Evolutionary conservation across 78 protist genomes (phyloP).

Genomic region (Dictyostelium capitatum): DNA sequence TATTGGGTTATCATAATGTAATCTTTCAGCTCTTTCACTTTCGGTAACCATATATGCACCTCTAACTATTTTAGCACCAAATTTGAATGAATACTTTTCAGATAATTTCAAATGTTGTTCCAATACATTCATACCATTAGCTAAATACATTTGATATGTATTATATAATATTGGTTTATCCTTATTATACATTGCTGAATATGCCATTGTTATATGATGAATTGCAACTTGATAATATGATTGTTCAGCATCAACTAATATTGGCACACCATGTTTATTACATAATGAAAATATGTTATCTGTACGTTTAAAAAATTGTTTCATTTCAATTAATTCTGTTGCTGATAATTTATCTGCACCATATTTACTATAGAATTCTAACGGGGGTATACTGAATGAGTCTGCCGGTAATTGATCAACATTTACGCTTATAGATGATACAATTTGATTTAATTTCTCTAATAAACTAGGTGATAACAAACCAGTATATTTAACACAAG

Average conservation of each 20-base stretch:
- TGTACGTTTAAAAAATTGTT: constrained; percentile 22
- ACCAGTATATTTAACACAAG: constrained; percentile 68
- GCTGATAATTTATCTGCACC: neutral
- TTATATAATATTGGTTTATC: constrained; percentile 72
- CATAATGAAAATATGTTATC: constrained; percentile 56
- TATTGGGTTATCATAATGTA: constrained; percentile 30
- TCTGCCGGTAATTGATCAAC: neutral
- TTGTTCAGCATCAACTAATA: constrained; percentile 83
- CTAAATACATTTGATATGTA: constrained; percentile 82
- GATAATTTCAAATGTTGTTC: constrained; percentile 38
- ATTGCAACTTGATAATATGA: constrained; percentile 80
- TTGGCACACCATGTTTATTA: constrained; percentile 24
- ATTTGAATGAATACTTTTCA: neutral
- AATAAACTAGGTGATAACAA: constrained; percentile 6
- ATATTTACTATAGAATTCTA: neutral
- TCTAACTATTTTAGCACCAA: constrained; percentile 83
- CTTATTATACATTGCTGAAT: constrained; percentile 47
- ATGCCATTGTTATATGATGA: constrained; percentile 66
- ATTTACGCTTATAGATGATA: neutral
- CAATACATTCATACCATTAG: constrained; percentile 28
- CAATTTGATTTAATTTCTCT: constrained; percentile 31
- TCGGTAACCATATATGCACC: constrained; percentile 81
- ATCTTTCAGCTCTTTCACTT: constrained; percentile 47
- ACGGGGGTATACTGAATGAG: neutral
- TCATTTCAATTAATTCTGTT: constrained; percentile 4